Percentiles rank a stretch among this genome's conserved stretches.
phyloP scores from a whole-genome alignment of 2,329 filamentous ascomycete species.

The Monosporascus sp. region DNA sequence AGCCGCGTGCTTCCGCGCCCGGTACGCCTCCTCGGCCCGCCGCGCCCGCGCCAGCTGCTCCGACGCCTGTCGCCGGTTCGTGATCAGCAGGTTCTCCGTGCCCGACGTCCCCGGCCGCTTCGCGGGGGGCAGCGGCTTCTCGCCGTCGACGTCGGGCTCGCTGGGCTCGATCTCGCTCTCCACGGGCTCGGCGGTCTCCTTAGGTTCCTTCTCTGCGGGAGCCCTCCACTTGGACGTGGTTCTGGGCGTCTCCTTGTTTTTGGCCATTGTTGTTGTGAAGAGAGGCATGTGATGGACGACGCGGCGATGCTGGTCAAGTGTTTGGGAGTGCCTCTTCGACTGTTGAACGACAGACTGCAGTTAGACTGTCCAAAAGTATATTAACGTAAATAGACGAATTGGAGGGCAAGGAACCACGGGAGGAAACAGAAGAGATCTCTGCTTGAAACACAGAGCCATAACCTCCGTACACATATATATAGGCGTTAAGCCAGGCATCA shows the following conservation, averaged over 20 bases:
- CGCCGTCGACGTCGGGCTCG: not conserved
- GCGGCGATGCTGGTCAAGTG: not conserved
- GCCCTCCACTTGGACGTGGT: not conserved
- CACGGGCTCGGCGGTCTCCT: not conserved
- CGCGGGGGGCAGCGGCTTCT: constrained; percentile 4
- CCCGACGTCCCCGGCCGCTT: constrained; percentile 35
- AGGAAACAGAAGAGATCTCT: not conserved
- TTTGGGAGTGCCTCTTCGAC: not conserved
- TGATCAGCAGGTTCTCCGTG: constrained; percentile 36
- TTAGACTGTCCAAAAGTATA: not conserved
- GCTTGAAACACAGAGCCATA: not conserved
- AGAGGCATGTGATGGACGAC: constrained; percentile 3
- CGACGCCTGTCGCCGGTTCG: constrained; percentile 31
- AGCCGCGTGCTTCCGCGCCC: constrained; percentile 34
- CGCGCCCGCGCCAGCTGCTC: constrained; percentile 32
- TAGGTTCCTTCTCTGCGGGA: not conserved
- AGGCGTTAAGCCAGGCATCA: not conserved
- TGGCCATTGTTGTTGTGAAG: constrained; percentile 7
- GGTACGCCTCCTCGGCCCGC: constrained; percentile 36
- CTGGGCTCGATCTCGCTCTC: not conserved
- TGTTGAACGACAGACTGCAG: constrained; percentile 1
- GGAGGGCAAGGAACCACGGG: not conserved
- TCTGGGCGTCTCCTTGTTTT: constrained; percentile 1
- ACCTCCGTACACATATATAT: not conserved
- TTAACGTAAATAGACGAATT: not conserved